Evolutionary conservation across 2,329 filamentous ascomycete genomes (phyloP), one percentile per base, ranked within the genome.

Genomic region (Fusarium succisae): DNA sequence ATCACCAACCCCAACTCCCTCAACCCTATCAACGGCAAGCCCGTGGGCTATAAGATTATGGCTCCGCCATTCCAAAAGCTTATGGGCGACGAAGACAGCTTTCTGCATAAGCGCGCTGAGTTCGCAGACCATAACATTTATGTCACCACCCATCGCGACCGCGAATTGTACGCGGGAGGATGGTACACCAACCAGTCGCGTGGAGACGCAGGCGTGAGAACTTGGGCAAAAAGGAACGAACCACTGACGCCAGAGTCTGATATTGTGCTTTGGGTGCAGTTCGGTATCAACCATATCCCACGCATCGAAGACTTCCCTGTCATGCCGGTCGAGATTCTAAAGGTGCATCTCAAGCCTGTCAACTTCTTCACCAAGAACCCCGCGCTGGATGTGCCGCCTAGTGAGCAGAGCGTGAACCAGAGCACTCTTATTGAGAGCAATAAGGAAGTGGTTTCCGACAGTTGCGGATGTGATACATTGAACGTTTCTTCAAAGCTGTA

Each of bases 201-300:
- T 6, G 78, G 73, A 8, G 74, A 63, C 0, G 60, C 61, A 22
- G 73, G 70, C 5, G 44, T 86, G 84, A 66, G 78, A 72, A 20
- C 84, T 83, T 7, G 87, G 87, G 63, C 71, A 32, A 67, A 74
- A 43, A 48, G 77, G 44, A 82, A 82, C 55, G 78, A 79, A 37
- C 78, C 80, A 68, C 82, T 97, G 75, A 93, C 92, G 53, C 91
- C 97, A 82, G 93, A 91, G 5, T 75, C 65, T 35, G 93, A 97
- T 79, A 84, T 97, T 4, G 82, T 86, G 3, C 65, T 88, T 0
- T 88, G 87, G 87, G 83, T 81, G 18, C 84, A 86, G 12, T 87
- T 86, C 62, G 85, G 86, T 4, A 78, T 87, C 38, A 87, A 86
- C 18, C 86, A 87, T 62, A 86, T 87, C 39, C 86, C 86, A 0